Percentiles rank a stretch among this genome's conserved stretches.
phyloP scores from a whole-genome alignment of 2,329 filamentous ascomycete genomes.

The Mollisia scopiformis region DNA sequence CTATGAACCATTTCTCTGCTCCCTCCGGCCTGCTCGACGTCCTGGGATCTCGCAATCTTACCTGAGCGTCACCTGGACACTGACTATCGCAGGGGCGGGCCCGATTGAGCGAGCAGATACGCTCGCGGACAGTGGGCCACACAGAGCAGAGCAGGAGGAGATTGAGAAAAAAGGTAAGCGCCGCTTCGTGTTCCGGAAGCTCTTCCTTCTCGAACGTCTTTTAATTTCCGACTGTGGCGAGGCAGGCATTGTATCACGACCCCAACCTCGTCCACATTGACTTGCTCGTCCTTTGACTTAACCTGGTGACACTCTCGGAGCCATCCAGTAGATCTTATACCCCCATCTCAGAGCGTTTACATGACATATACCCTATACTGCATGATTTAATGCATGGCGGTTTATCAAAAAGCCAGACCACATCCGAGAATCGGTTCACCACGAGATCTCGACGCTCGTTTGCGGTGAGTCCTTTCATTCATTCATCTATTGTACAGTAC shows the following conservation, averaged over 20 bases:
- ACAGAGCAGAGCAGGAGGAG: background rate
- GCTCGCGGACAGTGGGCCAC: background rate
- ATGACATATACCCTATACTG: slow-evolving; percentile 3
- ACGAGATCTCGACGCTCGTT: background rate
- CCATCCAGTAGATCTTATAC: slow-evolving; percentile 6
- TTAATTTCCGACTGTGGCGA: slow-evolving; percentile 5
- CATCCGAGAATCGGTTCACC: slow-evolving; percentile 1
- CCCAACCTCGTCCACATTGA: background rate
- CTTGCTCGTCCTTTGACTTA: background rate
- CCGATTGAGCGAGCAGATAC: background rate
- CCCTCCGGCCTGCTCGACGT: background rate
- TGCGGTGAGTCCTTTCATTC: background rate
- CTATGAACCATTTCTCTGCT: background rate
- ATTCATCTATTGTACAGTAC: background rate
- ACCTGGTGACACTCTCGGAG: slow-evolving; percentile 2
- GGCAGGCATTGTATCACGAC: slow-evolving; percentile 7
- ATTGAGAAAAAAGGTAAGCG: background rate
- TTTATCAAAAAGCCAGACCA: background rate
- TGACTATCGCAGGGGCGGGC: background rate
- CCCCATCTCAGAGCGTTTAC: background rate
- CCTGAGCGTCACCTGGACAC: background rate
- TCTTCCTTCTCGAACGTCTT: background rate
- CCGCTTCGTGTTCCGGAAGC: slow-evolving; percentile 5
- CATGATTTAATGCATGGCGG: slow-evolving; percentile 3
- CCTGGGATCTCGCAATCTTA: background rate